These are phyloP conservation scores for Chenopodium album DNA, from an alignment of 148 eudicot species.

Conservation along the genomic window DNA sequence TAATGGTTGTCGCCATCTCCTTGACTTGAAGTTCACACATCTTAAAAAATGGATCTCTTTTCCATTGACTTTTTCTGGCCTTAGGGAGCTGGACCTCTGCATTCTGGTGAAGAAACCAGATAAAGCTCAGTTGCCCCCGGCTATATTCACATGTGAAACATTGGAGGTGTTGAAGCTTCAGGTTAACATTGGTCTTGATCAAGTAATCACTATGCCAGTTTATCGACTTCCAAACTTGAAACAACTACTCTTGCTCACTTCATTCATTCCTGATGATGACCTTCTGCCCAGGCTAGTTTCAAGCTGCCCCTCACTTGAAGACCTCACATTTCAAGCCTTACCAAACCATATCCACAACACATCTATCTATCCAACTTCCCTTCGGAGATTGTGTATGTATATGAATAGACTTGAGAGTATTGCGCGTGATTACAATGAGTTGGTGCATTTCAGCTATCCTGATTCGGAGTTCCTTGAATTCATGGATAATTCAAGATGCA, in stretches of 20 bases:
- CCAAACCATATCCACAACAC: neutral
- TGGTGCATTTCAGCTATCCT: constrained; percentile 19
- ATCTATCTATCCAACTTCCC: constrained; percentile 10
- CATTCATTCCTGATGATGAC: neutral
- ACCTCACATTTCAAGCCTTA: neutral
- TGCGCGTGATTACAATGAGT: neutral
- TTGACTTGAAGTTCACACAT: neutral
- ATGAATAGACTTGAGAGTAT: neutral
- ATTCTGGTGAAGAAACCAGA: neutral
- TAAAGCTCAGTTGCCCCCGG: neutral
- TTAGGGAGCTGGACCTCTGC: neutral
- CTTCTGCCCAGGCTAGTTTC: constrained; percentile 16
- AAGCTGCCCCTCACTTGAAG: constrained; percentile 26
- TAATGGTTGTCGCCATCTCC: neutral
- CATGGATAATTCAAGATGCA: neutral
- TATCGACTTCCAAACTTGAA: constrained; percentile 21
- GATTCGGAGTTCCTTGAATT: constrained; percentile 1
- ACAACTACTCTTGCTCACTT: neutral
- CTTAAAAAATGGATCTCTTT: neutral
- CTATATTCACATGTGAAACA: neutral
- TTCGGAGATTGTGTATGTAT: constrained; percentile 6
- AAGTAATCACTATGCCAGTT: neutral
- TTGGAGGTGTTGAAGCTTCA: constrained; percentile 10
- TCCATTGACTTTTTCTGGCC: neutral
- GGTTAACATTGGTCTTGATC: constrained; percentile 8